These are phyloP conservation scores for Caloboletus inedulis DNA, from an alignment of 1,284 basidiomycete species.

Conservation along the genomic window DNA sequence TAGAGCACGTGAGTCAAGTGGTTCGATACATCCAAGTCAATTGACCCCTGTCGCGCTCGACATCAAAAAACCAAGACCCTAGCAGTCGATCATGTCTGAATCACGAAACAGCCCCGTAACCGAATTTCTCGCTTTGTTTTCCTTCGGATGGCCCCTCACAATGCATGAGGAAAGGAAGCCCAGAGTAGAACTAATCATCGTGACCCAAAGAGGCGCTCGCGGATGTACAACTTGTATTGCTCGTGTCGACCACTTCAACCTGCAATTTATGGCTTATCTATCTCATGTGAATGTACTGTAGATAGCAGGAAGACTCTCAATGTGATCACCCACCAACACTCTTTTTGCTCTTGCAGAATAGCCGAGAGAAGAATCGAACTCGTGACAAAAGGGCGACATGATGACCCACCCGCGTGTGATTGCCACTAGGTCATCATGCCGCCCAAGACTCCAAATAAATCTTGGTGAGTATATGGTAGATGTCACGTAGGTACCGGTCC, in stretches of 20 bases:
- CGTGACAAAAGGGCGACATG: not conserved
- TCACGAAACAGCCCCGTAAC: not conserved
- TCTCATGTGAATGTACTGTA: not conserved
- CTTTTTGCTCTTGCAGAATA: not conserved
- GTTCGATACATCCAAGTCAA: not conserved
- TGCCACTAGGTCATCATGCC: not conserved
- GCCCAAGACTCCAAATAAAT: not conserved
- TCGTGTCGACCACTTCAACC: not conserved
- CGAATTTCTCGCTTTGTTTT: too few relatives aligned
- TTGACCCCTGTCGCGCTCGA: slow-evolving; percentile 8
- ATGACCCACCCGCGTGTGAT: not conserved
- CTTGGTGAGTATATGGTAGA: not conserved
- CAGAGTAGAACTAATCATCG: too few relatives aligned
- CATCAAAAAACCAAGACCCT: not conserved
- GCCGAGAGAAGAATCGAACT: not conserved
- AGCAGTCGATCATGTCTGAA: not conserved
- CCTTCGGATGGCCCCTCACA: too few relatives aligned
- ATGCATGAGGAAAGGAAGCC: too few relatives aligned
- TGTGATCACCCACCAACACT: not conserved
- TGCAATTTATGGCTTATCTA: not conserved
- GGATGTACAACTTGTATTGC: not conserved
- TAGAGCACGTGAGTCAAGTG: slow-evolving; percentile 2
- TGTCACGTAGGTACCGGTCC: not conserved
- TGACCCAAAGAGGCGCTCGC: too few relatives aligned
- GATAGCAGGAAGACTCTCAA: not conserved